phyloP scores from a whole-genome alignment of 2,329 filamentous ascomycete species.

The Setomelanomma holmii region DNA sequence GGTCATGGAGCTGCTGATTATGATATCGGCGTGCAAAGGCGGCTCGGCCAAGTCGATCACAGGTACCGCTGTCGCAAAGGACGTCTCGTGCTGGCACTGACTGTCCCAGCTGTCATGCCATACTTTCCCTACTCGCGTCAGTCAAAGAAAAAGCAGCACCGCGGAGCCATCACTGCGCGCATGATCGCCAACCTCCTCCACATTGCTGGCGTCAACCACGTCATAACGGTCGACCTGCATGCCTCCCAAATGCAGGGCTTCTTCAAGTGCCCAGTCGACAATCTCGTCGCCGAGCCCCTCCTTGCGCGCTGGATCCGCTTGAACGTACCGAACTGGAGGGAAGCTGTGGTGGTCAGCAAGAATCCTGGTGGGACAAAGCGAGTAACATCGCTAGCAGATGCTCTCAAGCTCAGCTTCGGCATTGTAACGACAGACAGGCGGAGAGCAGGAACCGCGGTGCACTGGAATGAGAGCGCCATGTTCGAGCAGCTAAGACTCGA shows the following conservation, averaged over 20 bases:
- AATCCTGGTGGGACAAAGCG: conserved; percentile 97
- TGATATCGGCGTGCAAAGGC: conserved; percentile 98
- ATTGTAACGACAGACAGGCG: conserved; percentile 83
- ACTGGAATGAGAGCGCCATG: conserved; percentile 80
- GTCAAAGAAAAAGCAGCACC: conserved; percentile 98
- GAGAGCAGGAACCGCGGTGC: conserved; percentile 56
- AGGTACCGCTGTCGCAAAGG: conserved; percentile 63
- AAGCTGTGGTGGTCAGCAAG: conserved; percentile 96
- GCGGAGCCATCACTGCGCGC: conserved; percentile 93
- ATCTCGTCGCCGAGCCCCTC: conserved; percentile 92
- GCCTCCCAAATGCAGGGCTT: conserved; percentile 97
- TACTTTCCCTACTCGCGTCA: conserved; percentile 99
- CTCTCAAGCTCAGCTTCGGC: conserved; percentile 95
- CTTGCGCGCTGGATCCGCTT: conserved; percentile 94
- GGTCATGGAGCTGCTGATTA: conserved; percentile 98
- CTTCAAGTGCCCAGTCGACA: conserved; percentile 97
- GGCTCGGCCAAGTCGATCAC: conserved; percentile 97
- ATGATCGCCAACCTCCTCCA: conserved; percentile 96
- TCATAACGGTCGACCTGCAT: conserved; percentile 96
- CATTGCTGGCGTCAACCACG: conserved; percentile 94
- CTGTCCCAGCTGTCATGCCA: conserved; percentile 74
- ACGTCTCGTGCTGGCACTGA: conserved; percentile 18
- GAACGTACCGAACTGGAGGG: conserved; percentile 85
- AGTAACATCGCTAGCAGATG: conserved; percentile 94
- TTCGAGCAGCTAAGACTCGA: conserved; percentile 58